Evolutionary conservation across 1,139 yeast species (phyloP).

Genomic region (Hansenula sp.): DNA sequence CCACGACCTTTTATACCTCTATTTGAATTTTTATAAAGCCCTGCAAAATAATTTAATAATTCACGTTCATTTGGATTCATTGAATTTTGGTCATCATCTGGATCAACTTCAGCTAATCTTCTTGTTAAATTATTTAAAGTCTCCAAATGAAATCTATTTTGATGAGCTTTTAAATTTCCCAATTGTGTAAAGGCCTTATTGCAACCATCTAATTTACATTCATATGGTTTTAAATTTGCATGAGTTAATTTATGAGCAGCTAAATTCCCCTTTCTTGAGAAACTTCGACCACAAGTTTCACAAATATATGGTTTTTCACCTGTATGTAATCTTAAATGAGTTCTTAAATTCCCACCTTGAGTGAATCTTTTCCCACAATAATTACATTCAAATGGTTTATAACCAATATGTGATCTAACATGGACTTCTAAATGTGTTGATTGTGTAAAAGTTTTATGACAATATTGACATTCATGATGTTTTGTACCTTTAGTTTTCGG

Average conservation of each 20-base stretch:
- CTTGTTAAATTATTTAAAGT: slow-evolving; percentile 62
- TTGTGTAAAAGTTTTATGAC: slow-evolving; percentile 68
- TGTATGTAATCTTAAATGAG: slow-evolving; percentile 84
- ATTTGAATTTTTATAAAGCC: slow-evolving; percentile 80
- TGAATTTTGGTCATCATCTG: slow-evolving; percentile 29
- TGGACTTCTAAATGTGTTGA: slow-evolving; percentile 78
- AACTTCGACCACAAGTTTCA: slow-evolving; percentile 65
- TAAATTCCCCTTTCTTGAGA: slow-evolving; percentile 85
- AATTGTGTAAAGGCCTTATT: slow-evolving; percentile 85
- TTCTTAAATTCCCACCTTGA: slow-evolving; percentile 88
- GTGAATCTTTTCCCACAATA: slow-evolving; percentile 81
- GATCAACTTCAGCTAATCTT: slow-evolving; percentile 55
- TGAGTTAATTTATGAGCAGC: slow-evolving; percentile 86
- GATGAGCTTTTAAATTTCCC: slow-evolving; percentile 92
- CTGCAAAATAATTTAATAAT: slow-evolving; percentile 70
- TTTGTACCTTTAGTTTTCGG: slow-evolving; percentile 47
- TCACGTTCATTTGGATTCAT: slow-evolving; percentile 66
- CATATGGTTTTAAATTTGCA: slow-evolving; percentile 71
- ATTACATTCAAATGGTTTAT: slow-evolving; percentile 74
- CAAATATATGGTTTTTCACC: slow-evolving; percentile 89
- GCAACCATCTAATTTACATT: slow-evolving; percentile 79
- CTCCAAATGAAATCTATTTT: slow-evolving; percentile 78
- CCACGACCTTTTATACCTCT: slow-evolving; percentile 93
- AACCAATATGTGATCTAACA: slow-evolving; percentile 72
- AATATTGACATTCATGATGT: slow-evolving; percentile 68